Percentiles rank a stretch among this genome's conserved stretches.
phyloP scores from a whole-genome alignment of 2,329 filamentous ascomycete species.

The Xylaria sp. region DNA sequence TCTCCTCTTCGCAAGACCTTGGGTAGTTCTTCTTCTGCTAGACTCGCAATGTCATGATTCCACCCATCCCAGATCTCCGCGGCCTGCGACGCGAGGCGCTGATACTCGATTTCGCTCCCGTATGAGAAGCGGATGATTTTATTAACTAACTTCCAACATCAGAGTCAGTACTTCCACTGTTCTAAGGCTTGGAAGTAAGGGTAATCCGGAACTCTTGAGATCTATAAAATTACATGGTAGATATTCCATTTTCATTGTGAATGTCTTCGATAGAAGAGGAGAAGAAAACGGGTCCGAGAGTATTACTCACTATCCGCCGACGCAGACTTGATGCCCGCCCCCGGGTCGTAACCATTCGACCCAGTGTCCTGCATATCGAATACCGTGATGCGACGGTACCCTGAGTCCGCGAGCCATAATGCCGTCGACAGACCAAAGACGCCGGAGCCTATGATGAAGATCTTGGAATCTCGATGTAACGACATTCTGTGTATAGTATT shows the following conservation, averaged over 20 bases:
- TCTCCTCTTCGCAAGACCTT: constrained; percentile 32
- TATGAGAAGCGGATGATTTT: constrained; percentile 58
- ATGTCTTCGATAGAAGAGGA: background rate
- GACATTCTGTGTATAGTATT: background rate
- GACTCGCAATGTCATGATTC: constrained; percentile 54
- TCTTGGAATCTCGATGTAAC: constrained; percentile 39
- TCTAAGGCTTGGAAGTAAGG: background rate
- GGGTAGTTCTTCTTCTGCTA: constrained; percentile 35
- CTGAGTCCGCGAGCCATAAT: constrained; percentile 55
- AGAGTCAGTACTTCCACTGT: background rate
- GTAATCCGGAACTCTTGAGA: background rate
- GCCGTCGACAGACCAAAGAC: constrained; percentile 56
- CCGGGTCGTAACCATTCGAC: constrained; percentile 54
- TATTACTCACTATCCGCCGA: constrained; percentile 48
- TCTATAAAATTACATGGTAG: background rate
- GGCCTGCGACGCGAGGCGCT: constrained; percentile 57
- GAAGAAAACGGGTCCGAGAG: background rate
- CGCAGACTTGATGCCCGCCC: constrained; percentile 51
- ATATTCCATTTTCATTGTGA: background rate
- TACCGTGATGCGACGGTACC: constrained; percentile 59
- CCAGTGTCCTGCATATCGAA: constrained; percentile 60
- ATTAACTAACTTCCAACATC: constrained; percentile 50
- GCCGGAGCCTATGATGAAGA: constrained; percentile 56
- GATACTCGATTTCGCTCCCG: constrained; percentile 57
- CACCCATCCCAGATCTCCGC: constrained; percentile 56